Percentiles rank a stretch among this genome's conserved stretches.
These are phyloP conservation scores for Casuarina cunninghamiana DNA, from an alignment of 306 rosid genomes.

Conservation along the genomic window DNA sequence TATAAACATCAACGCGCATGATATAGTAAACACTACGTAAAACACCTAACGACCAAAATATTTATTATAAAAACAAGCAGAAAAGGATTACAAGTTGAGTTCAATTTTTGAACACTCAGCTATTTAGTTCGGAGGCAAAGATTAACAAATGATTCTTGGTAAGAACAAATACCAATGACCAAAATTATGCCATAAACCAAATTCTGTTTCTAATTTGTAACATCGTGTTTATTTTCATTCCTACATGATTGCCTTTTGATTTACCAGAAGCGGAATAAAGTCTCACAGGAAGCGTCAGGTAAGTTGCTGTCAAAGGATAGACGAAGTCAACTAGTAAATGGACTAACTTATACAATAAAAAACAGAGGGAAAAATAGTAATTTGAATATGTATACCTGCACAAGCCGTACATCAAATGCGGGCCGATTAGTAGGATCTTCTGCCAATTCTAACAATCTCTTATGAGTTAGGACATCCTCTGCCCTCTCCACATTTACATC, in stretches of 20 bases:
- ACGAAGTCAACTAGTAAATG: no score
- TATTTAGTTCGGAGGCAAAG: neutral
- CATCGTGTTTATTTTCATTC: neutral
- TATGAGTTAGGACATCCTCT: slow-evolving; percentile 88
- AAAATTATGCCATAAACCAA: neutral
- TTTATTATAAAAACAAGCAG: neutral
- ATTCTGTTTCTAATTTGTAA: neutral
- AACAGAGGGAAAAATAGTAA: neutral
- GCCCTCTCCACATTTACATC: slow-evolving; percentile 99
- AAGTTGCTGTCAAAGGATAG: neutral
- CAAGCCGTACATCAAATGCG: slow-evolving; percentile 81
- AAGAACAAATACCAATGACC: no score
- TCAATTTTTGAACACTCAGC: neutral
- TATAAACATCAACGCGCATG: neutral
- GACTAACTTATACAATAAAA: neutral
- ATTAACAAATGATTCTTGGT: no score
- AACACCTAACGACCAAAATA: neutral
- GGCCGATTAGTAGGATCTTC: slow-evolving; percentile 73
- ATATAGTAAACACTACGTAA: neutral
- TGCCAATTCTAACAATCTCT: slow-evolving; percentile 80
- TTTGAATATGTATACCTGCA: slow-evolving; percentile 56
- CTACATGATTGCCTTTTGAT: neutral
- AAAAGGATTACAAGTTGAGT: neutral
- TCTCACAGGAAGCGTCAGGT: neutral
- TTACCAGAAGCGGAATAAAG: neutral